Base-by-base conservation (phyloP, 2,329 filamentous ascomycete genomes). In the Botrytis elliptica region DNA sequence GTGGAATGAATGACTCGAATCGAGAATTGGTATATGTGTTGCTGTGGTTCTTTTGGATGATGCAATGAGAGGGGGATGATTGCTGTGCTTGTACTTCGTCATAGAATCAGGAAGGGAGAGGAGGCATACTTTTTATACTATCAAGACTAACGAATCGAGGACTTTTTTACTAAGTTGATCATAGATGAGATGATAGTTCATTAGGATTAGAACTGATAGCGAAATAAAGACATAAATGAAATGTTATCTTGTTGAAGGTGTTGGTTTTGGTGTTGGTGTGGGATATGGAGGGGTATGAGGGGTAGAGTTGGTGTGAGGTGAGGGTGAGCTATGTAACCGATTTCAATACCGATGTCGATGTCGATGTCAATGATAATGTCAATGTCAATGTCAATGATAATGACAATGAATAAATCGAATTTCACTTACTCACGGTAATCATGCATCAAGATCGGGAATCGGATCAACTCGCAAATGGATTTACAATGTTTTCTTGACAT, bases 141-240 rank as follows among this genome's bases (percentile, higher is more conserved):
- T 29, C 29, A 68, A 68, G 49, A 68, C 66, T 57, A 57, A 40
- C 18, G 66, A 68, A 68, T 22, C 5, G 49, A 68, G 36, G 38
- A 7, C 40, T 57, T 57, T 57, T 68, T 57, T 33, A 25, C 55
- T 57, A 52, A 36, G 66, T 40, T 68, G 38, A 42, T 29, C 16
- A 38, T 55, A 68, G 46, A 55, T 68, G 46, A 42, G 49, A 25
- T 42, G 36, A 57, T 36, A 29, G 38, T 42, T 33, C 4, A 14
- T 33, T 16, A 68, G 46, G 36, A 16, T 42, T 22, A 57, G 25
- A 25, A 68, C 57, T 40, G 36, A 52, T 20, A 7, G 33, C 25
- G n/a, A 18, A 20, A 38, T 52, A 12, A n/a, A 55, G 40, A 29
- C 2, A n/a, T 55, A 1, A 5, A 52, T 55, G 14, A 40, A 64